Percentiles rank a stretch among this genome's conserved stretches.
phyloP scores from a whole-genome alignment of 192 early-diverging fungal genomes.

The Coemansia javaensis region DNA sequence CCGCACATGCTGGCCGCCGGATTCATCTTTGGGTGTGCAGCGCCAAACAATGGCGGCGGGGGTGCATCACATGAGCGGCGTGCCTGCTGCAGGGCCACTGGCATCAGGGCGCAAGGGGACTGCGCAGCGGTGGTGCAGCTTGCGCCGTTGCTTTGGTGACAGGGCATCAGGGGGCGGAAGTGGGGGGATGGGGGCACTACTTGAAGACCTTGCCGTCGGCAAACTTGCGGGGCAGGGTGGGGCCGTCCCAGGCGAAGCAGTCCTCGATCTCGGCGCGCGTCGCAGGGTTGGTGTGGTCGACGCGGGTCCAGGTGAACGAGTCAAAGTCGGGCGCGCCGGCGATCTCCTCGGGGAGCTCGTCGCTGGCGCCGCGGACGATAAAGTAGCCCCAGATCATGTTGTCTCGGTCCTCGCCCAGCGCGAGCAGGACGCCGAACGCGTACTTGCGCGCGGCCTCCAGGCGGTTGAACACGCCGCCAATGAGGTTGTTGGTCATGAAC shows the following conservation, averaged over 20 bases:
- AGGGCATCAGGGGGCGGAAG: too few relatives aligned
- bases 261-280: conserved; percentile 58
- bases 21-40: too few relatives aligned
- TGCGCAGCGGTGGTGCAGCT: too few relatives aligned
- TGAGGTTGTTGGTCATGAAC: conserved; percentile 93
- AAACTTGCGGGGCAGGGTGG: conserved; percentile 64
- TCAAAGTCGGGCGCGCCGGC: conserved; percentile 84
- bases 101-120: too few relatives aligned
- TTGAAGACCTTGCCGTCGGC: conserved; percentile 87
- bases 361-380: conserved; percentile 86
- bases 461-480: conserved; percentile 90
- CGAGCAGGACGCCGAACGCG: conserved; percentile 83
- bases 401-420: conserved; percentile 76
- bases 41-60: background rate
- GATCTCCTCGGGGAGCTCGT: conserved; percentile 73
- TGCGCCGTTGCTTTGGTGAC: background rate
- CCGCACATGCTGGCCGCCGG: too few relatives aligned
- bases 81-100: too few relatives aligned
- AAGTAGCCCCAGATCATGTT: conserved; percentile 94
- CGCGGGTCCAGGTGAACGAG: conserved; percentile 76
- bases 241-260: conserved; percentile 86
- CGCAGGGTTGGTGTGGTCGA: conserved; percentile 63
- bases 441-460: conserved; percentile 91
- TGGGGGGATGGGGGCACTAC: conserved; percentile 25
- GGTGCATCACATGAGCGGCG: too few relatives aligned